Evolutionary conservation across 768 basidiomycete species (phyloP).

Genomic region (Phallus indusiatus): DNA sequence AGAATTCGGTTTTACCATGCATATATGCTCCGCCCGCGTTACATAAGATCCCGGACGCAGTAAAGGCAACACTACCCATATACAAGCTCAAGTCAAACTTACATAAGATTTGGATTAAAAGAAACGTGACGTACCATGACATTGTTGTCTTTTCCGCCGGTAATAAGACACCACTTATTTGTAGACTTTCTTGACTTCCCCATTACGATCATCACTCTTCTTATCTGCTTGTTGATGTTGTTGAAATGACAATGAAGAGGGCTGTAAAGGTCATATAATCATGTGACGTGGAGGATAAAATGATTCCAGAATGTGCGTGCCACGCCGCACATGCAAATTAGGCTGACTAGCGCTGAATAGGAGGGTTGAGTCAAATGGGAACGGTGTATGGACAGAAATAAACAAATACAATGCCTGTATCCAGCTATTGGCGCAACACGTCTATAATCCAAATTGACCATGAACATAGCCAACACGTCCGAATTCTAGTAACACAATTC

Average conservation of each 20-base stretch:
- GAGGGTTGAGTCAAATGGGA: not conserved
- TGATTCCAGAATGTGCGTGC: conserved; percentile 71
- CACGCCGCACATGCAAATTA: conserved; percentile 86
- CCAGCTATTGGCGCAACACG: conserved; percentile 42
- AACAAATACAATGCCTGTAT: conserved; percentile 57
- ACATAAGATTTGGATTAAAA: not conserved
- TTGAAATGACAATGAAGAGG: conserved; percentile 14
- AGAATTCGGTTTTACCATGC: too few species aligned
- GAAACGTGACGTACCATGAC: conserved; percentile 1
- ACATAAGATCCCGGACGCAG: too few species aligned
- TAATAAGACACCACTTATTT: conserved; percentile 22
- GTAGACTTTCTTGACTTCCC: conserved; percentile 71
- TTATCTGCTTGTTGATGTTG: conserved; percentile 19
- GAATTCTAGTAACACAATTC: conserved; percentile 54
- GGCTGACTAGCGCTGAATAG: conserved; percentile 61
- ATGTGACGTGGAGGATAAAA: conserved; percentile 64
- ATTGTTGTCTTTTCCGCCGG: conserved; percentile 11
- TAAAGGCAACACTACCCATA: conserved; percentile 4
- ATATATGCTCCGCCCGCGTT: too few species aligned
- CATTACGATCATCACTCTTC: conserved; percentile 52
- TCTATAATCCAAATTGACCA: conserved; percentile 49
- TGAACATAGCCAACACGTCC: conserved; percentile 75
- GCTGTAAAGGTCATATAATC: not conserved
- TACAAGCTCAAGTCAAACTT: not conserved
- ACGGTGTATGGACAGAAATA: too few species aligned